phyloP scores from a whole-genome alignment of 371 early-diverging fungal species.

The Mucor racemosus region DNA sequence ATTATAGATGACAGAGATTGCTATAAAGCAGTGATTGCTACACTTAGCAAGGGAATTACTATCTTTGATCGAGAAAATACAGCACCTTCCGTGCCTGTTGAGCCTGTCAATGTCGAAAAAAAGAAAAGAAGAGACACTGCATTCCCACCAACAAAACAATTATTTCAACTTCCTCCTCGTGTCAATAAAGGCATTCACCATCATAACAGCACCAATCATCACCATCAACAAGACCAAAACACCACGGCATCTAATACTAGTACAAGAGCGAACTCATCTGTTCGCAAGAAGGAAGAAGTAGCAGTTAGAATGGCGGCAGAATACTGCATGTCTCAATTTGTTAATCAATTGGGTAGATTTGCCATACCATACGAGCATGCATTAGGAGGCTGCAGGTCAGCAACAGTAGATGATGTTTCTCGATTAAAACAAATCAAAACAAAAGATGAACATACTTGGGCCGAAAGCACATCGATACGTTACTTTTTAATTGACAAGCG shows the following conservation, averaged over 20 bases:
- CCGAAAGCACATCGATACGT: conserved; percentile 40
- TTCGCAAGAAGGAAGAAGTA: conserved; percentile 49
- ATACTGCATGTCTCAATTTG: conserved; percentile 70
- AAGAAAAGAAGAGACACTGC: conserved; percentile 53
- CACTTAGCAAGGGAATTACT: conserved; percentile 73
- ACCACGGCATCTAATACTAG: background rate
- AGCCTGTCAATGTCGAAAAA: conserved; percentile 35
- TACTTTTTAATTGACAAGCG: conserved; percentile 73
- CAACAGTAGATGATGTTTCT: conserved; percentile 59
- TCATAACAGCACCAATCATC: conserved; percentile 4
- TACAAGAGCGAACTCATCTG: background rate
- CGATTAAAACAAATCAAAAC: conserved; percentile 21
- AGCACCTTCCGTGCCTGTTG: conserved; percentile 8
- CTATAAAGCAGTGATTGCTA: conserved; percentile 68
- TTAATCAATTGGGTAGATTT: conserved; percentile 74
- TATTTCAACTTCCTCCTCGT: conserved; percentile 51
- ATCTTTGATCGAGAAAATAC: conserved; percentile 60
- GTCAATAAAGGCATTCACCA: conserved; percentile 30
- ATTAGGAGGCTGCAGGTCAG: conserved; percentile 61
- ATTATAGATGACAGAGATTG: conserved; percentile 74
- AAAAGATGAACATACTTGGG: conserved; percentile 13
- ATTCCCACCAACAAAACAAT: conserved; percentile 52
- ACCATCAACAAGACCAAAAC: conserved; percentile 9
- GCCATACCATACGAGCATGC: conserved; percentile 60
- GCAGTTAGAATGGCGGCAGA: conserved; percentile 79